Evolutionary conservation across 352 stramenopile species (phyloP).

Genomic region (Globisporangium parvum): DNA sequence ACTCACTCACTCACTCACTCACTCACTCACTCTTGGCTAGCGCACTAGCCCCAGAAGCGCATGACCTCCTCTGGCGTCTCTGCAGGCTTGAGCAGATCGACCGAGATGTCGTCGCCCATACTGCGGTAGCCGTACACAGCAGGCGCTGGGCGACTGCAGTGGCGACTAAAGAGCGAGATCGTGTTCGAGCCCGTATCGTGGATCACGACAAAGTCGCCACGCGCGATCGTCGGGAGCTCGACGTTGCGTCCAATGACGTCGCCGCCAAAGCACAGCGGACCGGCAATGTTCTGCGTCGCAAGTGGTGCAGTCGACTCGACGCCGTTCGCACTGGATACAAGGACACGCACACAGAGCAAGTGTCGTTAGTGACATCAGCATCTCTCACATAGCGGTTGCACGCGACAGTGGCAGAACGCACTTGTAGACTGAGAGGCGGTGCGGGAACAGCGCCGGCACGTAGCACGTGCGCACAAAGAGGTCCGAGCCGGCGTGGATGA

Average conservation of each 20-base stretch:
- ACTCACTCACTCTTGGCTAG: background rate
- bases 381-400: background rate
- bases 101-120: slow-evolving; percentile 36
- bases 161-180: slow-evolving; percentile 81
- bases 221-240: slow-evolving; percentile 48
- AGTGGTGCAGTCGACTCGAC: slow-evolving; percentile 33
- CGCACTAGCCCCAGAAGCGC: slow-evolving; percentile 61
- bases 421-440: slow-evolving; percentile 81
- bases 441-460: slow-evolving; percentile 62
- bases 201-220: slow-evolving; percentile 81
- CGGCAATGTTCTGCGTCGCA: slow-evolving; percentile 75
- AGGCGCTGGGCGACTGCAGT: slow-evolving; percentile 80
- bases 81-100: slow-evolving; percentile 69
- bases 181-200: slow-evolving; percentile 87
- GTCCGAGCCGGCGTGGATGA: slow-evolving; percentile 88
- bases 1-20: background rate
- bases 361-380: background rate
- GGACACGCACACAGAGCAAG: too few relatives aligned
- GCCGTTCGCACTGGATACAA: slow-evolving; percentile 30
- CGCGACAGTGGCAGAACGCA: slow-evolving; percentile 24
- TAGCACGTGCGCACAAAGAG: slow-evolving; percentile 88
- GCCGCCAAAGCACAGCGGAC: slow-evolving; percentile 89
- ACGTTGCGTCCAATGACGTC: slow-evolving; percentile 78
- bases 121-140: slow-evolving; percentile 77
- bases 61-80: slow-evolving; percentile 73